Evolutionary conservation across 768 basidiomycete species (phyloP), one percentile per base, ranked within the genome.

Genomic region (Leccinum pellstonianum): DNA sequence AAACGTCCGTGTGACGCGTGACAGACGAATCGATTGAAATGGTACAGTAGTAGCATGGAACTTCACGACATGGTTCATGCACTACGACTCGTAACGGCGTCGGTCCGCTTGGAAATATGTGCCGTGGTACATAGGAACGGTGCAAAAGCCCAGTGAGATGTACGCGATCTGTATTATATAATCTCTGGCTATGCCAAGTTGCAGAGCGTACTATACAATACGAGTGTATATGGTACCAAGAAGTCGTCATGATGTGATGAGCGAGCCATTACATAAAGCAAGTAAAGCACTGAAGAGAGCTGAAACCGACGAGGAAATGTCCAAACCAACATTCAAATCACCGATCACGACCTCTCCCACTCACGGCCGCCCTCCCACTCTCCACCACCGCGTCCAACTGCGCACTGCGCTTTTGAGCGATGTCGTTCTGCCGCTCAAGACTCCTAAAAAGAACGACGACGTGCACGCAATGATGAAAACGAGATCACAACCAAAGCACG

Each of bases 391-490:
- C 63, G 0, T 75, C 72, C 8, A 77, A 59, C 37, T 76, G 76
- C n/a, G 35, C 64, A 33, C 33, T 90, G 43, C 93, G 83, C 70
- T 86, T 90, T 69, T 86, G 84, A n/a, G 91, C 90, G 23, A 86
- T 74, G 25, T 93, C 91, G 33, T 90, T 77, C 67, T 93, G 91
- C 59, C 86, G 80, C 66, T 92, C 88, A 14, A 91, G 75, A 60
- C 81, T 86, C 80, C 93, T 93, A 35, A 46, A 25, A 41, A 21
- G 11, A 60, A 47, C 3, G 8, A 38, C 15, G 17, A 38, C 38
- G 38, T 17, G 3, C 21, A 57, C 27, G 10, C 23, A 21, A 37
- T 12, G 60, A 56, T 58, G 29, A 64, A 49, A 33, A 27, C 5
- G 27, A 27, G 12, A 10, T 1, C 23, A 21, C 53, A 17, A 61